Evolutionary conservation across 148 eudicot genomes (phyloP), one percentile per base, ranked within the genome.

Genomic region (Pouteria glomerata): DNA sequence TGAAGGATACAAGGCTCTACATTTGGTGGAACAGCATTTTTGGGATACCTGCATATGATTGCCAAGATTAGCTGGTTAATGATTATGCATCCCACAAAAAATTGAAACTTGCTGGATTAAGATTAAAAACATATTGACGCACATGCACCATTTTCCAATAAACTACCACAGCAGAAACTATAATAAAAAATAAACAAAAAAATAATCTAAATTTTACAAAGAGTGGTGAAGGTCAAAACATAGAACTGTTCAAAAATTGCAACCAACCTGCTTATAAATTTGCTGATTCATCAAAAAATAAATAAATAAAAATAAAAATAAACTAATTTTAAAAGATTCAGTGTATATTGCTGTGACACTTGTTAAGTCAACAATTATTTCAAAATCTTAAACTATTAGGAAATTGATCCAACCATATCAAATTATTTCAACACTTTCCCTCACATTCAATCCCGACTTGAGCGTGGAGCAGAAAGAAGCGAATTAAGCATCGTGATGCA

Each of bases 1-100:
- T 61, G 26, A 87, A 95, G 97, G 99, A 96, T 96, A 96, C 99
- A 77, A 69, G 99, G 97, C 77, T 83, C 88, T 35, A 92, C 58
- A 70, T 81, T 81, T 53, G 88, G 99, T 51, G 99, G 99, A 71
- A 92, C 77, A 18, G 96, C 90, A 83, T 82, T 90, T 53, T 69
- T 77, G 7, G 89, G 66, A 72, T 96, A 96, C 83, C 99, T 96
- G 97, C 82, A 77, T 72, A 73, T 70, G 41, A 57, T 56, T 27
- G 21, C 26, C 39, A 74, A 51, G n/a, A 64, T 63, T 7, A 55
- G 59, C 63, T 70, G 26, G 51, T 68, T 30, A 57, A 58, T 59
- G 52, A 33, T 11, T 7, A 61, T 47, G 31, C 24, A 62, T 60
- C 48, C 47, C 50, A 23, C 6, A 57, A 34, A n/a, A 30, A 55